Evolutionary conservation across 805 yeast genomes (phyloP).

Genomic region (Saccharomycopsis babjevae): DNA sequence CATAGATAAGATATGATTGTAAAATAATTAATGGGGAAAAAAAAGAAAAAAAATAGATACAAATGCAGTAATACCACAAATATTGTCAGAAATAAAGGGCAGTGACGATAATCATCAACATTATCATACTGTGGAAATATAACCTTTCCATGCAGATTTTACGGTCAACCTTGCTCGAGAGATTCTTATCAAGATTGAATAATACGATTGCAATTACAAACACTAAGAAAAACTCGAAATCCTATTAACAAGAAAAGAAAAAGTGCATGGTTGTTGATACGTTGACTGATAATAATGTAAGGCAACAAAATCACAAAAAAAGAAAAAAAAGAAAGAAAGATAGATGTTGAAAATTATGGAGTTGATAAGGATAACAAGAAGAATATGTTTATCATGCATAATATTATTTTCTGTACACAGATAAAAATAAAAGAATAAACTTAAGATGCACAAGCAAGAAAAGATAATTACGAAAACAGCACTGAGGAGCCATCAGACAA

Average conservation of each 20-base stretch:
- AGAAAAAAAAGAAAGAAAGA: background rate
- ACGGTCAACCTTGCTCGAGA: background rate
- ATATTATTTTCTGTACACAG: background rate
- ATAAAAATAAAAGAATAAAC: too few species aligned
- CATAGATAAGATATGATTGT: background rate
- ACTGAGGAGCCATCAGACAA: too few species aligned
- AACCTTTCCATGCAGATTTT: background rate
- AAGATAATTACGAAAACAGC: background rate
- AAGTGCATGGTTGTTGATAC: too few species aligned
- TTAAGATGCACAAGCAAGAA: background rate
- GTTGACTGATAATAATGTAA: background rate
- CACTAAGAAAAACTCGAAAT: too few species aligned
- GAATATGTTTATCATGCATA: background rate
- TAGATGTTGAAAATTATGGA: background rate
- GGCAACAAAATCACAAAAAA: background rate
- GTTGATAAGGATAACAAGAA: background rate
- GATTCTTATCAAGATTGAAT: too few species aligned
- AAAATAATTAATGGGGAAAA: background rate
- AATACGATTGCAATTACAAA: too few species aligned
- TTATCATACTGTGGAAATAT: background rate
- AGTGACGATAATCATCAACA: background rate
- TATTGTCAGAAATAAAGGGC: too few species aligned
- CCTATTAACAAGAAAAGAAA: too few species aligned
- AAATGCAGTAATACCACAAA: too few species aligned
- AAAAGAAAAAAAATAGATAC: too few species aligned